Percentiles rank a stretch among this genome's conserved stretches.
Conservation (phyloP, 169 alveolate genomes). For the Plasmodium gonderi region DNA sequence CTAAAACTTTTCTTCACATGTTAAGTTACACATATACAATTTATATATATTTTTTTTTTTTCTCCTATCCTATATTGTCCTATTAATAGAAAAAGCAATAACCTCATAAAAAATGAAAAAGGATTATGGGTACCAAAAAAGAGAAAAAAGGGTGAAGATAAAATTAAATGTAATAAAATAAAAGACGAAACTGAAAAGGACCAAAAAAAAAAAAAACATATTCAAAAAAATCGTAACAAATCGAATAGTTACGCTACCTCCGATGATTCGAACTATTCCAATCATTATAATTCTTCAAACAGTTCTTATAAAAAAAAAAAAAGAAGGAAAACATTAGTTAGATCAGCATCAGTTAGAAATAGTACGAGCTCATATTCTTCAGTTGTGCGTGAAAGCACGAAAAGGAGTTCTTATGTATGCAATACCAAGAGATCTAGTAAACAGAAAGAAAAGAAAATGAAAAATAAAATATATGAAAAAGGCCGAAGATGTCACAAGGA, state of each 20-base stretch:
- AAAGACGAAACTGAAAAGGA: background rate
- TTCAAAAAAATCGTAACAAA: background rate
- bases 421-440: background rate
- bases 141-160: background rate
- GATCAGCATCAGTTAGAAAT: background rate
- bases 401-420: background rate
- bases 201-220: background rate
- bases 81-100: slow-evolving; percentile 28
- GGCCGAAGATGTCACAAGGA: background rate
- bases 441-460: background rate
- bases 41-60: background rate
- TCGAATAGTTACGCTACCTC: slow-evolving; percentile 9
- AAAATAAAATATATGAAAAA: background rate
- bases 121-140: slow-evolving; percentile 39
- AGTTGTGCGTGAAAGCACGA: background rate
- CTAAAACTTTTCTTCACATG: background rate
- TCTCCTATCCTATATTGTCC: background rate
- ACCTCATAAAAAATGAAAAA: slow-evolving; percentile 32
- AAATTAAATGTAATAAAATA: background rate
- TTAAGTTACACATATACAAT: background rate
- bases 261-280: background rate
- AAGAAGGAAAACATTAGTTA: background rate
- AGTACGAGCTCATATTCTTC: background rate
- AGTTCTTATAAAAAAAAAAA: slow-evolving; percentile 10
- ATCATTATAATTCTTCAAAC: background rate